phyloP scores from a whole-genome alignment of 768 basidiomycete genomes.

The Termitomyces sp. region DNA sequence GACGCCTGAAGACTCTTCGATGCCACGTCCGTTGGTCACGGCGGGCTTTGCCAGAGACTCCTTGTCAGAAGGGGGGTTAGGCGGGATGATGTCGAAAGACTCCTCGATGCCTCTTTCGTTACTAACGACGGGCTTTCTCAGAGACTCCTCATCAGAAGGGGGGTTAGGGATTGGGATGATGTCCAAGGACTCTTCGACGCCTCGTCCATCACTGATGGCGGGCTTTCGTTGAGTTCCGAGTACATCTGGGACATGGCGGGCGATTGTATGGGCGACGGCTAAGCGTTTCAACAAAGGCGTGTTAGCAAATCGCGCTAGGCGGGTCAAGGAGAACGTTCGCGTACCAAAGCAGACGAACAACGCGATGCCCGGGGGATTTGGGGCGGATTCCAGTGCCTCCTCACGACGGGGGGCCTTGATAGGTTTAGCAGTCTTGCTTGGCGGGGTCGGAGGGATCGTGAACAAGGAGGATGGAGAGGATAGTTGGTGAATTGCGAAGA shows the following conservation, averaged over 20 bases:
- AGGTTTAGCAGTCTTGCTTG: too few relatives aligned
- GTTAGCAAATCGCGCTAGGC: not conserved
- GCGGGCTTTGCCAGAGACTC: not conserved
- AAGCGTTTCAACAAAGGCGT: not conserved
- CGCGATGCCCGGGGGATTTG: not conserved
- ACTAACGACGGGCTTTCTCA: not conserved
- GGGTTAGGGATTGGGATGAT: too few relatives aligned
- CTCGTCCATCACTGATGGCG: too few relatives aligned
- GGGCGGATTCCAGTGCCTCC: not conserved
- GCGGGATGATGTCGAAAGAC: not conserved
- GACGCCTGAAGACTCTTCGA: not conserved
- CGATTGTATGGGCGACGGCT: not conserved
- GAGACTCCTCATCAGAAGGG: not conserved
- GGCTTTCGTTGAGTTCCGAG: not conserved
- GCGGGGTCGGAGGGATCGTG: not conserved
- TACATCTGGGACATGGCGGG: not conserved
- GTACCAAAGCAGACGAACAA: not conserved
- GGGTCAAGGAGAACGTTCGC: not conserved
- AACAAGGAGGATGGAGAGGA: not conserved
- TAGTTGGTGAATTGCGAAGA: not conserved
- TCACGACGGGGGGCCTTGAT: not conserved
- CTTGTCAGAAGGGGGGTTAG: not conserved
- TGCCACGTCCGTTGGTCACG: not conserved
- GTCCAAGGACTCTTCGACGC: too few relatives aligned
- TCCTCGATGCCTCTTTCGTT: not conserved